Evolutionary conservation across 1,284 basidiomycete genomes (phyloP).

Genomic region (Sanghuangporus weigelae): DNA sequence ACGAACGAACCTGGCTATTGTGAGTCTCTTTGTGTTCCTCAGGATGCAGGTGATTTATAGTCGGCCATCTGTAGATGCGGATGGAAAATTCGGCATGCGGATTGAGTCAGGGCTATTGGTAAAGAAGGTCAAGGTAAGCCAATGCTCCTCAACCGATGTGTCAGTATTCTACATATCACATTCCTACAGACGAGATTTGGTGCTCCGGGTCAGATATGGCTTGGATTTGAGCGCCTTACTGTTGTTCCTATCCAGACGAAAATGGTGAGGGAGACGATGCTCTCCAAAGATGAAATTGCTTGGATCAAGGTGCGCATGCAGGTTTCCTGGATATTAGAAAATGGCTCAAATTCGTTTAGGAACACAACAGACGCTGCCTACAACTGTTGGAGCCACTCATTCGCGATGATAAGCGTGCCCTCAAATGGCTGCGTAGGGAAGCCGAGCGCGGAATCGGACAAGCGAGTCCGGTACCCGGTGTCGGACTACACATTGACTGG

Average conservation of each 20-base stretch:
- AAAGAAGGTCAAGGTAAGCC: slow-evolving; percentile 57
- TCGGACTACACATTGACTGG: slow-evolving; percentile 70
- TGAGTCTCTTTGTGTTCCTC: slow-evolving; percentile 34
- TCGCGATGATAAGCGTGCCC: slow-evolving; percentile 73
- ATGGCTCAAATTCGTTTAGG: slow-evolving; percentile 32
- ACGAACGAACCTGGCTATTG: slow-evolving; percentile 87
- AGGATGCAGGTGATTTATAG: neutral
- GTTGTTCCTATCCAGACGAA: slow-evolving; percentile 91
- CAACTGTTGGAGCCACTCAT: slow-evolving; percentile 70
- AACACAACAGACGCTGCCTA: slow-evolving; percentile 80
- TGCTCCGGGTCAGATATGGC: slow-evolving; percentile 72
- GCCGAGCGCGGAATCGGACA: slow-evolving; percentile 66
- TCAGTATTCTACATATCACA: slow-evolving; percentile 9
- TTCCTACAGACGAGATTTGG: slow-evolving; percentile 55
- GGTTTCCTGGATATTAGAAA: slow-evolving; percentile 7
- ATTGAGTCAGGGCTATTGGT: slow-evolving; percentile 83
- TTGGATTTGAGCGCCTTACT: slow-evolving; percentile 85
- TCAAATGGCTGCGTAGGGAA: slow-evolving; percentile 79
- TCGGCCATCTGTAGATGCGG: slow-evolving; percentile 51
- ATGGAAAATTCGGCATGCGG: slow-evolving; percentile 83
- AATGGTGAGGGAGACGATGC: slow-evolving; percentile 81
- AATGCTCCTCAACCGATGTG: neutral
- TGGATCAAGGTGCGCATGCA: slow-evolving; percentile 73
- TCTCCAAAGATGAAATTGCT: slow-evolving; percentile 79
- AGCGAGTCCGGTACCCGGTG: slow-evolving; percentile 47